phyloP scores from a whole-genome alignment of 352 stramenopile genomes.

The Phytophthora cryptogea region DNA sequence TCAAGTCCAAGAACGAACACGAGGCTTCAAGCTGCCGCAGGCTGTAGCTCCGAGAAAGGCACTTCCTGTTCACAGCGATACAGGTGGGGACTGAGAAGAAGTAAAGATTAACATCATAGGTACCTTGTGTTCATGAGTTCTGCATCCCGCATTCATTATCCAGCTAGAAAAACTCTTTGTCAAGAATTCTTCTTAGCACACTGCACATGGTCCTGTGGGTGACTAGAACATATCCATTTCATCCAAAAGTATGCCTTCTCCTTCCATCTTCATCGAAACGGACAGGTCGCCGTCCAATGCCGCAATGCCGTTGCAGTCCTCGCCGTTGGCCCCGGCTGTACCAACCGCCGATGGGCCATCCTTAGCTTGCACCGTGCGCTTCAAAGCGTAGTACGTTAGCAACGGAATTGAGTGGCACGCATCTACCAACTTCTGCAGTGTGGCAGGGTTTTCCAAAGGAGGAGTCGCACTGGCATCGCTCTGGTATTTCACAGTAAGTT shows the following conservation, averaged over 20 bases:
- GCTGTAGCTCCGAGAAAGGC: constrained; percentile 35
- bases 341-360: constrained; percentile 32
- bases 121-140: constrained; percentile 7
- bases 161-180: not conserved
- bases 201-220: not conserved
- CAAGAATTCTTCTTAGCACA: not conserved
- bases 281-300: constrained; percentile 74
- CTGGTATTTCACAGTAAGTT: constrained; percentile 68
- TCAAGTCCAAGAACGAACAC: constrained; percentile 53
- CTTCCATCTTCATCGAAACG: constrained; percentile 83
- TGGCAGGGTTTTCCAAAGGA: constrained; percentile 45
- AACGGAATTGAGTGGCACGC: constrained; percentile 80
- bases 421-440: constrained; percentile 53
- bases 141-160: constrained; percentile 1
- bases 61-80: constrained; percentile 21
- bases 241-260: constrained; percentile 82
- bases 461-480: constrained; percentile 35
- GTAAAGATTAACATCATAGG: not conserved
- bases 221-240: constrained; percentile 87
- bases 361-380: constrained; percentile 54
- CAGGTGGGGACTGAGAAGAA: constrained; percentile 18
- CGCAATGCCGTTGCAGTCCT: constrained; percentile 79
- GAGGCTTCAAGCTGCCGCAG: constrained; percentile 53
- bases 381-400: constrained; percentile 78
- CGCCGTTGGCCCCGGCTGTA: constrained; percentile 33